Evolutionary conservation across 768 basidiomycete genomes (phyloP).

Genomic region (Trichaptum fuscoviolaceum): DNA sequence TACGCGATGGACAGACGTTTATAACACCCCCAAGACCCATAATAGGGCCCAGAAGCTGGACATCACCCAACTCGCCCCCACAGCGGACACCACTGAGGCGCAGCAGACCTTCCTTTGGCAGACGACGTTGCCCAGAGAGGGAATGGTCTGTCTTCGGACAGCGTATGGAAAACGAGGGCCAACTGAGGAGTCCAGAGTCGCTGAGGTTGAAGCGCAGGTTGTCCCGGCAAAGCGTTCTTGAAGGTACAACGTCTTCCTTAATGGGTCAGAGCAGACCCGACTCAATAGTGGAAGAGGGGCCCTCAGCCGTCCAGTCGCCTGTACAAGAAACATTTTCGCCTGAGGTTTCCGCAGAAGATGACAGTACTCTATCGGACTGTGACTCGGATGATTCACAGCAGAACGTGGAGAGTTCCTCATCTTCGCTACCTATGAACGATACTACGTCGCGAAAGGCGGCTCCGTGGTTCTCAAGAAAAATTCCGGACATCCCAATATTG

Average conservation of each 20-base stretch:
- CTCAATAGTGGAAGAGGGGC: not conserved
- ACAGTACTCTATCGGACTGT: conserved; percentile 9
- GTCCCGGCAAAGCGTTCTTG: conserved; percentile 3
- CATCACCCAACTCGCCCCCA: not conserved
- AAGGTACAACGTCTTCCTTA: not conserved
- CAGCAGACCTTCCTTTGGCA: not conserved
- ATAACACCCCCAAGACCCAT: not conserved
- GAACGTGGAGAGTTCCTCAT: not conserved
- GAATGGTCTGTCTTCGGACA: conserved; percentile 69
- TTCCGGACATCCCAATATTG: conserved; percentile 41
- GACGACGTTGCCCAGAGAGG: conserved; percentile 4
- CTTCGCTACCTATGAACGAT: not conserved
- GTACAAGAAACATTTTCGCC: conserved; percentile 5
- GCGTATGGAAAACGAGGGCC: conserved; percentile 63
- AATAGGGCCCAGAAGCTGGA: not conserved
- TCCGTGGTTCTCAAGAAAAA: conserved; percentile 10
- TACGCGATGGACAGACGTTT: not conserved
- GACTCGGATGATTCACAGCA: conserved; percentile 13
- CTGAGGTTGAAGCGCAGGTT: not conserved
- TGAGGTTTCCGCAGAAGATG: not conserved
- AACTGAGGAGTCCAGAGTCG: conserved; percentile 21
- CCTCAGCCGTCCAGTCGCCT: conserved; percentile 1
- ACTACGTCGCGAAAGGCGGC: not conserved
- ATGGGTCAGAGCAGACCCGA: not conserved
- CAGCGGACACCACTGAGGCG: not conserved